Base-by-base conservation (phyloP, 495 filamentous ascomycete genomes). In the Staphylotrichum tortipilum region DNA sequence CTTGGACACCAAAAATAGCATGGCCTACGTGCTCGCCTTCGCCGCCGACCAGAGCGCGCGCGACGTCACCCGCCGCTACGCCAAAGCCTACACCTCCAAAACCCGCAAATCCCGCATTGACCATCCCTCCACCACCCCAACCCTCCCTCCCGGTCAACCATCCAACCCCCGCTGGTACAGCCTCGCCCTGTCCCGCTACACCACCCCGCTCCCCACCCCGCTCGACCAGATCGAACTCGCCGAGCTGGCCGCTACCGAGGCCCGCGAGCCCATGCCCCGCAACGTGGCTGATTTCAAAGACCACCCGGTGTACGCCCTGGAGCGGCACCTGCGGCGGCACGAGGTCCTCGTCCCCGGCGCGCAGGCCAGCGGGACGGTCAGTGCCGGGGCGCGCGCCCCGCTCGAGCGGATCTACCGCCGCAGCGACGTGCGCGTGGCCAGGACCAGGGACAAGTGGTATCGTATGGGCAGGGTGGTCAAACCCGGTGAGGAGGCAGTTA, bases 271-370 rank as follows among this genome's bases (percentile, higher is more conserved):
- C 4, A 89, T 99, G 82, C 92, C 92, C 5, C 78, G 81, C 37
- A 95, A 89, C 55, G 79, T 96, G 15, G 78, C 82, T 37, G 91
- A 97, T 58, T 94, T 96, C 67, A 95, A 94, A 61, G 82, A 86
- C 56, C 92, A 99, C 65, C 94, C 94, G 0, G 67, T 87, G 38
- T 96, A 90, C 58, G 89, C 86, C 2, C 75, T 99, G 1, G 85
- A 95, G 56, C 75, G 94, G 37, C 89, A 97, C 69, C 67, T 99
- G n/a, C 81, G 78, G 41, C 75, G 82, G 17, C 82, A 92, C 56
- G 86, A 99, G 67, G 82, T 89, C 10, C 60, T 80, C 3, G 75
- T 92, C 11, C 75, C 81, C 37, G 85, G 81, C 0, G 86, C 81
- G 37, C 73, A 79, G 8, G 68, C 77, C n/a, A 81, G 83, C 38